These are phyloP conservation scores for Fusarium papillatum DNA, from an alignment of 2,329 filamentous ascomycete genomes.

Conservation along the genomic window DNA sequence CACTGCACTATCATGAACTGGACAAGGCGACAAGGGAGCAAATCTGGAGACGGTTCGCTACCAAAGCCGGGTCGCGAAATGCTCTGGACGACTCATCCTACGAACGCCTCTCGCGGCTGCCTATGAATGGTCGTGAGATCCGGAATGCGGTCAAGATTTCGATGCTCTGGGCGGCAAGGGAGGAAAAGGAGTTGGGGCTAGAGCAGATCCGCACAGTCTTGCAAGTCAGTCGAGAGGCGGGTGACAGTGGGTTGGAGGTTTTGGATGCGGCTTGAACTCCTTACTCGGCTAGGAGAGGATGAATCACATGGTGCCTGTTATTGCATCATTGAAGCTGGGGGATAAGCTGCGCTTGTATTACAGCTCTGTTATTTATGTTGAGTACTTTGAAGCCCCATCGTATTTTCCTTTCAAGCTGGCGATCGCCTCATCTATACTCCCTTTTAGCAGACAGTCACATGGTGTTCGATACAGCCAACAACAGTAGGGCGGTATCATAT, in stretches of 20 bases:
- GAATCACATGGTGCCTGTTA: too few relatives aligned
- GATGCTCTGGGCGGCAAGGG: neutral
- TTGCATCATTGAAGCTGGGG: too few relatives aligned
- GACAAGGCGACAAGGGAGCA: neutral
- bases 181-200: neutral
- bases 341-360: too few relatives aligned
- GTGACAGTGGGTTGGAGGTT: neutral
- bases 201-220: neutral
- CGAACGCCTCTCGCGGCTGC: neutral
- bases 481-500: neutral
- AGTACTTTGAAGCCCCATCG: too few relatives aligned
- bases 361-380: too few relatives aligned
- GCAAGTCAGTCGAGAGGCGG: neutral
- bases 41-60: neutral
- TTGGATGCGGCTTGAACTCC: neutral
- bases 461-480: neutral
- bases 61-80: neutral
- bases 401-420: too few relatives aligned
- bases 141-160: neutral
- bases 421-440: too few relatives aligned
- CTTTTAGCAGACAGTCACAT: too few relatives aligned
- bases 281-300: too few relatives aligned
- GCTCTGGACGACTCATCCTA: neutral
- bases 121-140: neutral
- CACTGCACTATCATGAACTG: neutral